Conservation (phyloP, 2,329 filamentous ascomycete genomes). For the Fusarium graminum region DNA sequence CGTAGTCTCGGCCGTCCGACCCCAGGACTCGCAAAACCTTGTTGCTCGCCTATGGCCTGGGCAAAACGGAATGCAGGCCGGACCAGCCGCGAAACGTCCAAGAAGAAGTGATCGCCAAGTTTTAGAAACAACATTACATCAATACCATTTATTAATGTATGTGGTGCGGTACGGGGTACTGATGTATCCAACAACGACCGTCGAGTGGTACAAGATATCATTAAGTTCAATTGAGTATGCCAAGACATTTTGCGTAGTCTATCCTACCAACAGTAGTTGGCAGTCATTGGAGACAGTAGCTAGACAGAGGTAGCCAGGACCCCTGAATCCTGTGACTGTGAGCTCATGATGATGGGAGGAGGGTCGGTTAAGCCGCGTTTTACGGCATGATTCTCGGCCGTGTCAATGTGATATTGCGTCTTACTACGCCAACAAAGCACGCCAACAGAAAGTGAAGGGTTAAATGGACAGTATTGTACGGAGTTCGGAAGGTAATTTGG, state of each 20-base stretch:
- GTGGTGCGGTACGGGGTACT: not conserved
- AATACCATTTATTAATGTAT: not conserved
- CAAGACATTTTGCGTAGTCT: too few relatives aligned
- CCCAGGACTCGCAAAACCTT: conserved; percentile 20
- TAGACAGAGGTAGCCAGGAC: conserved; percentile 6
- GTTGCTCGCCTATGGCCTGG: conserved; percentile 25
- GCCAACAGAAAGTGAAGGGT: conserved; percentile 12
- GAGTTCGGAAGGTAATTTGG: conserved; percentile 13
- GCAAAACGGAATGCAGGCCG: conserved; percentile 36
- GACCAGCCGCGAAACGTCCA: conserved; percentile 25
- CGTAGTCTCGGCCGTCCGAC: conserved; percentile 30
- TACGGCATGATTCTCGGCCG: conserved; percentile 47
- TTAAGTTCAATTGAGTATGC: too few relatives aligned
- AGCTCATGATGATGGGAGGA: conserved; percentile 19
- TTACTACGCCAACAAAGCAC: conserved; percentile 35
- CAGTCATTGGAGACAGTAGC: not conserved
- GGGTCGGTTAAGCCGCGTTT: conserved; percentile 42
- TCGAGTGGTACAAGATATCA: too few relatives aligned
- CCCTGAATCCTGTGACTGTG: conserved; percentile 27
- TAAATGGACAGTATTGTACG: conserved; percentile 9
- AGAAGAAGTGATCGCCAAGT: conserved; percentile 8
- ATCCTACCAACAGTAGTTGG: not conserved
- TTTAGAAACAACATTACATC: conserved; percentile 3
- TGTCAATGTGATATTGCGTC: conserved; percentile 39
- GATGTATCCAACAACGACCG: too few relatives aligned